A percentile compares a stretch with the other conserved stretches of the same genome.
Evolutionary conservation across 805 yeast species (phyloP).

Genomic region (Monosporozyma servazzii): DNA sequence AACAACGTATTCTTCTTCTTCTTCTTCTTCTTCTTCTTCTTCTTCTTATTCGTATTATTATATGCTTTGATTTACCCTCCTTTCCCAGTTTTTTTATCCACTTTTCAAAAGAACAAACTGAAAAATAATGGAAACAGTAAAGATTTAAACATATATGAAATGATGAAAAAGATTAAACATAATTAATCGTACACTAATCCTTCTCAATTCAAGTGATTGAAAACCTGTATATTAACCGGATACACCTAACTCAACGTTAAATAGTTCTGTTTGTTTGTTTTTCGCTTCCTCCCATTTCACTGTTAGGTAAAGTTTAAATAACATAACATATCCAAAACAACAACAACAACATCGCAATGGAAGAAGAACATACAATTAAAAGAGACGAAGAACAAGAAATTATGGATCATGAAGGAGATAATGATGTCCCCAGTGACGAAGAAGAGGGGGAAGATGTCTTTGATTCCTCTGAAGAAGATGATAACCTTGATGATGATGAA

Average conservation of each 20-base stretch:
- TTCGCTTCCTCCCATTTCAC: neutral
- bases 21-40: too few relatives aligned
- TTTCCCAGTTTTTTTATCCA: neutral
- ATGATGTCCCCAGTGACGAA: conserved; percentile 31
- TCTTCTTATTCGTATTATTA: too few relatives aligned
- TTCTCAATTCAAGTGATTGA: neutral
- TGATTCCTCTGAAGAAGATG: conserved; percentile 86
- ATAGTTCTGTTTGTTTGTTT: neutral
- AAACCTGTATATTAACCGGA: neutral
- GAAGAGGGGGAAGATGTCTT: conserved; percentile 41
- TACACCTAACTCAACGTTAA: neutral
- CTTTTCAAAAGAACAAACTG: neutral
- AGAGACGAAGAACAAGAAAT: conserved; percentile 25
- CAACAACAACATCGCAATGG: neutral
- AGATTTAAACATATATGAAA: neutral
- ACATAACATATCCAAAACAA: too few relatives aligned
- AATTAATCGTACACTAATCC: neutral
- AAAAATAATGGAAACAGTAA: neutral
- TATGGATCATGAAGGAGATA: conserved; percentile 29
- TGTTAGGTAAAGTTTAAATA: neutral
- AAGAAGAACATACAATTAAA: conserved; percentile 2
- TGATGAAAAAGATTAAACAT: too few relatives aligned
- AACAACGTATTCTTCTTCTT: too few relatives aligned
- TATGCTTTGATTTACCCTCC: neutral
- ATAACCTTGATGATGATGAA: conserved; percentile 76